A percentile compares a stretch with the other conserved stretches of the same genome.
These are phyloP conservation scores for Kickxella alabastrina DNA, from an alignment of 192 early-diverging fungal species.

Conservation along the genomic window DNA sequence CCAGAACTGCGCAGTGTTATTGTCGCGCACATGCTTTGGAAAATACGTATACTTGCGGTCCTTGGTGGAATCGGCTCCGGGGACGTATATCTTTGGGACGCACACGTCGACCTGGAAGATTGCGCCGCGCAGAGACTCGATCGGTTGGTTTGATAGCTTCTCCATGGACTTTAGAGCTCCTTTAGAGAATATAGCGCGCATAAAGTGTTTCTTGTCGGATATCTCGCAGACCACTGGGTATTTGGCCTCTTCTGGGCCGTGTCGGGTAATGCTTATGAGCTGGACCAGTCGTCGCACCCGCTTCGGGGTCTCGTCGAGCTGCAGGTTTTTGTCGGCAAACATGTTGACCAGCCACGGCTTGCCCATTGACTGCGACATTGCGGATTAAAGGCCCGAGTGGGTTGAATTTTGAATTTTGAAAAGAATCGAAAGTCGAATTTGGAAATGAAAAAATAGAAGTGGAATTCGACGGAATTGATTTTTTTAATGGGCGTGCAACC, in stretches of 20 bases:
- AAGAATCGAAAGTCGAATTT: not conserved
- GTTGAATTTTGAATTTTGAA: no score
- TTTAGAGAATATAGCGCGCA: conserved; percentile 24
- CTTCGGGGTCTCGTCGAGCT: conserved; percentile 5
- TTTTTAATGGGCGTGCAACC: no score
- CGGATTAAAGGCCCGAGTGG: not conserved
- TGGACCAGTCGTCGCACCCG: conserved; percentile 20
- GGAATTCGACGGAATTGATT: not conserved
- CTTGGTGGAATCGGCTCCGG: not conserved
- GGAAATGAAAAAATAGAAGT: not conserved
- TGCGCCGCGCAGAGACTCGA: not conserved
- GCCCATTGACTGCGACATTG: conserved; percentile 26
- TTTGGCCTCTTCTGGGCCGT: not conserved
- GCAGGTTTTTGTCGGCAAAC: not conserved
- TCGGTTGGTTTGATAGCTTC: not conserved
- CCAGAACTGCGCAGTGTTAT: conserved; percentile 33
- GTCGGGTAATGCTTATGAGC: conserved; percentile 8
- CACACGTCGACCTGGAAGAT: not conserved
- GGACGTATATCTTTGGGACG: not conserved
- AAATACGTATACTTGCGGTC: not conserved
- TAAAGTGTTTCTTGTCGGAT: conserved; percentile 39
- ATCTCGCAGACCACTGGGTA: conserved; percentile 33
- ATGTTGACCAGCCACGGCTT: conserved; percentile 26
- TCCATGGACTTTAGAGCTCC: conserved; percentile 10
- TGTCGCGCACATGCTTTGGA: not conserved